Conservation (phyloP, 1,284 basidiomycete genomes). For the Termitomyces sp. region DNA sequence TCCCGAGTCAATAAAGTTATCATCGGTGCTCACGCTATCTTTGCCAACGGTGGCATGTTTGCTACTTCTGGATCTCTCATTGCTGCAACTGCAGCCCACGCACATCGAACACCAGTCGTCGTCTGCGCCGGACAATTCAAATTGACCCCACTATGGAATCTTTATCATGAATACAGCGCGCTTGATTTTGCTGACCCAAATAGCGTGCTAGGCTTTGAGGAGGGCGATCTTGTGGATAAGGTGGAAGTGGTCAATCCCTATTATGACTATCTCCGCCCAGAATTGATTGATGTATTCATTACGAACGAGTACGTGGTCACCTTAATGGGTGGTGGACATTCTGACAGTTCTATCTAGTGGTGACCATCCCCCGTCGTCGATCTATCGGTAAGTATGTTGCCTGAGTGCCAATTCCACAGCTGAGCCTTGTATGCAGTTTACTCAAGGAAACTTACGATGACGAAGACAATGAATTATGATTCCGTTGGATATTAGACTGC, state of each 20-base stretch:
- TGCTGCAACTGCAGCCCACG: slow-evolving; percentile 84
- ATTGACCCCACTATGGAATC: slow-evolving; percentile 89
- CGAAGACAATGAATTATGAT: slow-evolving; percentile 68
- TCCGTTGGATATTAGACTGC: slow-evolving; percentile 12
- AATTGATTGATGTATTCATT: slow-evolving; percentile 90
- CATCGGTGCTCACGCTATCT: slow-evolving; percentile 87
- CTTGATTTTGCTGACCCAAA: slow-evolving; percentile 86
- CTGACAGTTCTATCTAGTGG: slow-evolving; percentile 47
- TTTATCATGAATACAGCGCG: slow-evolving; percentile 83
- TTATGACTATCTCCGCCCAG: slow-evolving; percentile 92
- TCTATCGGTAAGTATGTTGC: slow-evolving; percentile 60
- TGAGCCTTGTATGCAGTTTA: slow-evolving; percentile 38
- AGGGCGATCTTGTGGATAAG: slow-evolving; percentile 71
- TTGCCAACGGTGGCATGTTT: slow-evolving; percentile 95
- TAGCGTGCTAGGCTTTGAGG: slow-evolving; percentile 77
- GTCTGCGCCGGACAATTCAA: slow-evolving; percentile 96
- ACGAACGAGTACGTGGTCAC: slow-evolving; percentile 83
- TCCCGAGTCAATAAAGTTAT: slow-evolving; percentile 96
- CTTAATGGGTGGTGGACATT: neutral
- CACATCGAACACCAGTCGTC: slow-evolving; percentile 90
- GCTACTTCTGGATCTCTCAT: slow-evolving; percentile 82
- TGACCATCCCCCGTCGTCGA: slow-evolving; percentile 88
- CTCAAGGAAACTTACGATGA: slow-evolving; percentile 93
- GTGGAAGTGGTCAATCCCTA: slow-evolving; percentile 90
- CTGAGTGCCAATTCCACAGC: slow-evolving; percentile 11